A percentile compares a stretch with the other conserved stretches of the same genome.
Evolutionary conservation across 495 filamentous ascomycete species (phyloP).

Genomic region (Neurospora sp.): DNA sequence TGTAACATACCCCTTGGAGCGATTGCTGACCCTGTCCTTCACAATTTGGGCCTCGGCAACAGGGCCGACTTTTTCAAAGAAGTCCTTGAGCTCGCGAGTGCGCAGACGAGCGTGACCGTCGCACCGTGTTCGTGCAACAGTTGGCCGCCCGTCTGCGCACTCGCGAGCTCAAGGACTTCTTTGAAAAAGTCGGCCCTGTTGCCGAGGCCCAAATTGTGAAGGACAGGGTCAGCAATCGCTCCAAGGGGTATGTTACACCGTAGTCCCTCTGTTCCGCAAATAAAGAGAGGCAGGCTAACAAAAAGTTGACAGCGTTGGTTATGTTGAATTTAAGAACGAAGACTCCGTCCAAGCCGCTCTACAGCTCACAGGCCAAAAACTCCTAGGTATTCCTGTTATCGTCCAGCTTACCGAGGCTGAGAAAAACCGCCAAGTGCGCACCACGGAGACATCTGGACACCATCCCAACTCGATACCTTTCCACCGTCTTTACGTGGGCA

Average conservation of each 20-base stretch:
- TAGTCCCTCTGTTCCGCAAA: background rate
- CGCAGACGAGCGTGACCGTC: conserved; percentile 93
- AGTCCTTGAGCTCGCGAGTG: too few species aligned
- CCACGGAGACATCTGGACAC: conserved; percentile 55
- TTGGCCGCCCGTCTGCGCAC: conserved; percentile 85
- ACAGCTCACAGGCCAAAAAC: conserved; percentile 96
- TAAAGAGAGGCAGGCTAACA: conserved; percentile 23
- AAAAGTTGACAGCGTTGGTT: conserved; percentile 65
- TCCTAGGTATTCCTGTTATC: conserved; percentile 97
- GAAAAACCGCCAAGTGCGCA: conserved; percentile 96
- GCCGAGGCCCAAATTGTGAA: conserved; percentile 99
- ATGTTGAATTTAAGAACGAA: conserved; percentile 98
- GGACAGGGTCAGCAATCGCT: conserved; percentile 90
- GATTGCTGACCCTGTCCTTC: too few species aligned
- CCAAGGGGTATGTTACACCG: conserved; percentile 73
- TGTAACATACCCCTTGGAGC: too few species aligned
- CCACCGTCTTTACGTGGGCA: conserved; percentile 97
- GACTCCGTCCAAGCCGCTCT: conserved; percentile 88
- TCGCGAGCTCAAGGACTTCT: conserved; percentile 88
- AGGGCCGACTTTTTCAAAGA: too few species aligned
- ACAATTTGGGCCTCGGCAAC: too few species aligned
- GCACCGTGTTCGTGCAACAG: conserved; percentile 97
- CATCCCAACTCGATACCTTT: conserved; percentile 74
- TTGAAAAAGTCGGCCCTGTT: conserved; percentile 91
- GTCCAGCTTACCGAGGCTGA: conserved; percentile 97